Percentiles rank a stretch among this genome's conserved stretches.
These are phyloP conservation scores for Sabuloglossum arenarium DNA, from an alignment of 495 filamentous ascomycete species.

Conservation along the genomic window DNA sequence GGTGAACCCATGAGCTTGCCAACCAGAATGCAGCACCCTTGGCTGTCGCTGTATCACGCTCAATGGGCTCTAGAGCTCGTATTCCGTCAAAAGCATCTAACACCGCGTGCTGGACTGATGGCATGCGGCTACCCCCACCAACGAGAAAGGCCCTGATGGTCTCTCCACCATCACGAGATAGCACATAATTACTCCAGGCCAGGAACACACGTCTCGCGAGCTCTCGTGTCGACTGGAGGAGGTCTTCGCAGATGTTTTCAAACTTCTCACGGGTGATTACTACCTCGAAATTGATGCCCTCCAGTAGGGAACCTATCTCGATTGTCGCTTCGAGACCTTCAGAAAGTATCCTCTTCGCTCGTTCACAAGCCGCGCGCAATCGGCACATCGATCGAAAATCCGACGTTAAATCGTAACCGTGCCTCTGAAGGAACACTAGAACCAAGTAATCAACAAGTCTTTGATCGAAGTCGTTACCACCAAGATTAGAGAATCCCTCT, in stretches of 20 bases:
- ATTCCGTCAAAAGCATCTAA: no score
- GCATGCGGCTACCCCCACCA: no score
- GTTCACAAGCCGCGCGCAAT: neutral
- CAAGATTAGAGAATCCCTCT: neutral
- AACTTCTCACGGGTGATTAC: neutral
- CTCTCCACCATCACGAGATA: no score
- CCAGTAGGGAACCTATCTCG: neutral
- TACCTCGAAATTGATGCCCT: neutral
- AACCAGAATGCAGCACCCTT: no score
- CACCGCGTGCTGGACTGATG: no score
- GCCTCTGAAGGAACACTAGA: neutral
- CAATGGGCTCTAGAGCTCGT: no score
- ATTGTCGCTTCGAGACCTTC: neutral
- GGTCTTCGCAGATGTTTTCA: neutral
- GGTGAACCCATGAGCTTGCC: no score
- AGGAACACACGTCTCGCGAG: no score
- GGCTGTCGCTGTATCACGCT: no score
- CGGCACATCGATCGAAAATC: neutral
- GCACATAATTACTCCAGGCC: no score
- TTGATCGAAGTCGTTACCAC: neutral
- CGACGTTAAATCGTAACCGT: neutral
- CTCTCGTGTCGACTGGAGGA: no score
- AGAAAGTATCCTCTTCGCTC: neutral
- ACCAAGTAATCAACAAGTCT: neutral
- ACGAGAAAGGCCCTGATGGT: no score